These are phyloP conservation scores for Suillus ampliporus DNA, from an alignment of 768 basidiomycete genomes.

Conservation along the genomic window DNA sequence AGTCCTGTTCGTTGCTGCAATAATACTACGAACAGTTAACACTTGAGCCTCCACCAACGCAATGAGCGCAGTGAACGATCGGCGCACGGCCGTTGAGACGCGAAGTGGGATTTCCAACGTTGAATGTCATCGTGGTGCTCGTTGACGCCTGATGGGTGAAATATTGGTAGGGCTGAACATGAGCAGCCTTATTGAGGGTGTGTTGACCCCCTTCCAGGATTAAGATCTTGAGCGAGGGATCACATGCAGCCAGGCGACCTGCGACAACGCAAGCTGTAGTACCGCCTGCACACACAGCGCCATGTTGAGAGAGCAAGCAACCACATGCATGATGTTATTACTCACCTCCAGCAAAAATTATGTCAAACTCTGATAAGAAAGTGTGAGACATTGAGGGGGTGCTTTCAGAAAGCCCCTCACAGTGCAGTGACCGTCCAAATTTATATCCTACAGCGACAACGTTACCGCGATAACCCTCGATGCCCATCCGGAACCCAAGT, in stretches of 20 bases:
- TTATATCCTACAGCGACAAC: background rate
- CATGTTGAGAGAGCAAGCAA: background rate
- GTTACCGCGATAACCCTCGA: background rate
- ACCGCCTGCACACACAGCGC: slow-evolving; percentile 21
- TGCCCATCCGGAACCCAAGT: too few relatives aligned
- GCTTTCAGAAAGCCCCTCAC: background rate
- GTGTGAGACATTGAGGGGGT: background rate
- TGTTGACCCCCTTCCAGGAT: slow-evolving; percentile 32
- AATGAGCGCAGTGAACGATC: slow-evolving; percentile 22
- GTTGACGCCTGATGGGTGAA: slow-evolving; percentile 20
- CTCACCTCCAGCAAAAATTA: slow-evolving; percentile 4
- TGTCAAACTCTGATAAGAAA: slow-evolving; percentile 5
- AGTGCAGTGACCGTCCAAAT: background rate
- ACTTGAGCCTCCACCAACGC: slow-evolving; percentile 33
- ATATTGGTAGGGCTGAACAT: slow-evolving; percentile 27
- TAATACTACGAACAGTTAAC: slow-evolving; percentile 22
- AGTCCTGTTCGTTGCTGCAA: background rate
- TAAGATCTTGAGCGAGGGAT: slow-evolving; percentile 34
- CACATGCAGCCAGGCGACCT: slow-evolving; percentile 28
- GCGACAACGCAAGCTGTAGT: slow-evolving; percentile 35
- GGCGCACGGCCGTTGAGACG: slow-evolving; percentile 21
- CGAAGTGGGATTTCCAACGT: slow-evolving; percentile 18
- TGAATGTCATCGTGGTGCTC: slow-evolving; percentile 23
- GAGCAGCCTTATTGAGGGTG: slow-evolving; percentile 22
- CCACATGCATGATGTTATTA: too few relatives aligned